A percentile compares a stretch with the other conserved stretches of the same genome.
These are phyloP conservation scores for Rutstroemia sp. DNA, from an alignment of 2,329 filamentous ascomycete species.

Conservation along the genomic window DNA sequence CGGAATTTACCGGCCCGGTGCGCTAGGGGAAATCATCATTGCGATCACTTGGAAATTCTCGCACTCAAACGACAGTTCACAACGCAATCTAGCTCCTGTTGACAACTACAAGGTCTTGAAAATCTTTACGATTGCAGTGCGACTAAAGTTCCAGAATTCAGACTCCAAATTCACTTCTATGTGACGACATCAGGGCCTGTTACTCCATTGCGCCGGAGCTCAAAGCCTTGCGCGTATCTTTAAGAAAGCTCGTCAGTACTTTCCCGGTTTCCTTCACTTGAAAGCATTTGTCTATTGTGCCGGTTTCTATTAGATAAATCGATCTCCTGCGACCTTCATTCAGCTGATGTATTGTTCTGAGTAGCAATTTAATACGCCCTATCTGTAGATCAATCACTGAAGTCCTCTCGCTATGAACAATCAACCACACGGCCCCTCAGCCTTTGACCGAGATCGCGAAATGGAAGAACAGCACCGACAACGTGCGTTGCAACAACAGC, in stretches of 20 bases:
- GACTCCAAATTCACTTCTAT: constrained; percentile 8
- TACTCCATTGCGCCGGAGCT: constrained; percentile 11
- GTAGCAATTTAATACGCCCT: neutral
- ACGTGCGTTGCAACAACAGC: constrained; percentile 39
- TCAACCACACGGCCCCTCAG: constrained; percentile 25
- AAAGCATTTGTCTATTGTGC: neutral
- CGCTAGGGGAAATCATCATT: constrained; percentile 11
- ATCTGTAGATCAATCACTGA: neutral
- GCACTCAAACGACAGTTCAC: neutral
- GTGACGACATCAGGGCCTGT: constrained; percentile 1
- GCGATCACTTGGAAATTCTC: constrained; percentile 10
- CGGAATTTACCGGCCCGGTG: neutral
- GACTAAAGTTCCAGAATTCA: neutral
- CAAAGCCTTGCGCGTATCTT: constrained; percentile 9
- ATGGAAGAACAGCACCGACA: constrained; percentile 47
- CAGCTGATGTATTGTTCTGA: neutral
- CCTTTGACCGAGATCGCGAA: constrained; percentile 34
- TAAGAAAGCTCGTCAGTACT: constrained; percentile 8
- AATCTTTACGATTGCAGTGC: neutral
- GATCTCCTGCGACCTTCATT: neutral
- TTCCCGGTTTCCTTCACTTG: neutral
- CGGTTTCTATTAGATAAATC: neutral
- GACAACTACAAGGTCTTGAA: neutral
- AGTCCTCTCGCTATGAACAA: constrained; percentile 23
- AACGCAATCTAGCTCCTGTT: neutral